Evolutionary conservation across 2,329 filamentous ascomycete species (phyloP), one percentile per base, ranked within the genome.

Genomic region (Hirsutella thompsonii): DNA sequence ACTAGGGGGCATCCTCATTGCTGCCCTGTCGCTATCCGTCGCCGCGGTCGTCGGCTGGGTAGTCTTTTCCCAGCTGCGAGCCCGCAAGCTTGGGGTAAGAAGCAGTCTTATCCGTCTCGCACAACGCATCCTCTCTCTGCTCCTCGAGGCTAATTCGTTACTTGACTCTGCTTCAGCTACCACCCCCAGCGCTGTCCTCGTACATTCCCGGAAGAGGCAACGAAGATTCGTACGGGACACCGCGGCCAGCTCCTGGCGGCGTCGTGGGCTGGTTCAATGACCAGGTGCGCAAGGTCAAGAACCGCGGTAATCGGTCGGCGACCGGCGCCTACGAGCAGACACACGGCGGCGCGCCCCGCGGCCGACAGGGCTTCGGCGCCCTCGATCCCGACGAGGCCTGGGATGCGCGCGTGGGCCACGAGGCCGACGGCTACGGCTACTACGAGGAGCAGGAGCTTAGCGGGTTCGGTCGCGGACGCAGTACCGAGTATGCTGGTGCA

Each of bases 361-460:
- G 66, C 42, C 67, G 69, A 41, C 61, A 74, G 41, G 76, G 76
- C 19, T 80, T 83, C 57, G 77, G 79, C 2, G 68, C 78, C 4
- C 70, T 87, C 36, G 86, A 92, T 53, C 83, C 83, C 1, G 86
- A 93, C 56, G 84, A 89, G 54, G 84, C 85, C 2, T 94, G 87
- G 87, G 85, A 92, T 62, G 64, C 83, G 47, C 70, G 83, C 44
- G 84, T 93, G 4, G 83, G 83, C 43, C 70, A 78, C 50, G 84
- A 89, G 58, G 76, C 80, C 16, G 79, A 82, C 54, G 64, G 61
- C 11, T 79, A 80, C 55, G 74, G 74, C 19, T 85, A 85, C 59
- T 81, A 85, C 54, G 85, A 90, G 56, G 83, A 86, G 62, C 77
- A 83, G 54, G 83, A 88, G 59, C 64, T 87, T 5, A 81, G 80